phyloP scores from a whole-genome alignment of 345 rosid genomes.

The Citrus glauca region DNA sequence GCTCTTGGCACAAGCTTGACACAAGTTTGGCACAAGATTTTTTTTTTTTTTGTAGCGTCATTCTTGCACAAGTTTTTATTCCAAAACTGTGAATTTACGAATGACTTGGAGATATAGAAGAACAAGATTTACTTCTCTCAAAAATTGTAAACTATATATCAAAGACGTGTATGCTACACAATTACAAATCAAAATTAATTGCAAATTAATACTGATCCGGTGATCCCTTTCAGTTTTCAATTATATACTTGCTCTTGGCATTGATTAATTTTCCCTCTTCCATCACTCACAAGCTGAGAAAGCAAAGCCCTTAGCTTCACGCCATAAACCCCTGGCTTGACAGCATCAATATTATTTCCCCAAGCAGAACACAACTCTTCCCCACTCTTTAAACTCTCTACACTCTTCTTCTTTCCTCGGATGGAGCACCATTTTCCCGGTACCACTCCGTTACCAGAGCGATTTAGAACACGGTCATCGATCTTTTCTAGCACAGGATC shows the following conservation, averaged over 20 bases:
- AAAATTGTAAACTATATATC: no score
- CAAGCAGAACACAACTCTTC: conserved; percentile 16
- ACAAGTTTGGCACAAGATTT: no score
- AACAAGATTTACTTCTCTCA: no score
- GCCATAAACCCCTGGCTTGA: conserved; percentile 24
- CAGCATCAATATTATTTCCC: conserved; percentile 20
- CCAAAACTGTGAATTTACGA: no score
- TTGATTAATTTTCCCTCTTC: background rate
- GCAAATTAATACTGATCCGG: background rate
- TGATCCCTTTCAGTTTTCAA: background rate
- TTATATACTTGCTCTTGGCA: conserved; percentile 14
- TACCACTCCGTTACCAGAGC: conserved; percentile 12
- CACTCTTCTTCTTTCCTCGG: background rate
- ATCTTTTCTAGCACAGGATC: conserved; percentile 17
- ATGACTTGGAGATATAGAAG: no score
- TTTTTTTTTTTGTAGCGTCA: no score
- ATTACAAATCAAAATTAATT: background rate
- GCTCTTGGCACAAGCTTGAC: no score
- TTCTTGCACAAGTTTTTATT: no score
- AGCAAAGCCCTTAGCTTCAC: conserved; percentile 14
- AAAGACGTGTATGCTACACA: no score
- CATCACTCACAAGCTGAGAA: conserved; percentile 12
- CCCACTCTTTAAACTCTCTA: background rate
- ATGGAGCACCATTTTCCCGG: conserved; percentile 27
- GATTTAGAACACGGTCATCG: conserved; percentile 17